Base-by-base conservation (phyloP, 345 rosid genomes). In the Lagerstroemia speciosa region DNA sequence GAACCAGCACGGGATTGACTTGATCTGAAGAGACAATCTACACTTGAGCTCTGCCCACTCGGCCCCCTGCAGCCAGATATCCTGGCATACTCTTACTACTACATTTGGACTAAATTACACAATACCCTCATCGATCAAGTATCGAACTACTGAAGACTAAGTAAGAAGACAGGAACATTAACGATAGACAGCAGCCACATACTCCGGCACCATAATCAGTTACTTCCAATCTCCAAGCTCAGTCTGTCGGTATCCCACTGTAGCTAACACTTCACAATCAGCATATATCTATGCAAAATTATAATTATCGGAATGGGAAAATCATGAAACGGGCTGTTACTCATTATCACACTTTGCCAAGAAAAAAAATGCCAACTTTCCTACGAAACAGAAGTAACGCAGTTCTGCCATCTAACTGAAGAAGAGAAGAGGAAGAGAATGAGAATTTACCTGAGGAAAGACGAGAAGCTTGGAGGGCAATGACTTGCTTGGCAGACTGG, bases 401-500 rank as follows among this genome's bases (percentile, higher is more conserved):
- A n/a, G n/a, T n/a, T n/a, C n/a, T n/a, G n/a, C n/a, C n/a, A n/a
- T n/a, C n/a, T n/a, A n/a, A n/a, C n/a, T n/a, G n/a, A n/a, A 16
- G 45, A 16, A 72, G 41, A 58, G 17, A 45, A 38, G 66, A 48
- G 7, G 31, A 43, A 34, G n/a, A 8, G 0, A 30, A 33, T 33
- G 73, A 62, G 12, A 67, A 67, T 67, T n/a, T 71, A 81, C 81
- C 80, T 38, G 74, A 62, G 72, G 15, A 26, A 68, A 72, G 73
- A 41, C 79, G 65, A 62, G 81, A 33, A 68, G 80, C 75, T 26
- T 67, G 85, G 62, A 74, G 29, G 60, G 68, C 67, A 67, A 83
- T 75, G 72, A 76, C 30, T 64, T 76, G 79, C 78, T 78, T 82
- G 73, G 77, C 48, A 40, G 84, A 75, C 76, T 53, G 76, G 40